phyloP scores from a whole-genome alignment of 2,329 filamentous ascomycete species.

The Penicillium sp. region DNA sequence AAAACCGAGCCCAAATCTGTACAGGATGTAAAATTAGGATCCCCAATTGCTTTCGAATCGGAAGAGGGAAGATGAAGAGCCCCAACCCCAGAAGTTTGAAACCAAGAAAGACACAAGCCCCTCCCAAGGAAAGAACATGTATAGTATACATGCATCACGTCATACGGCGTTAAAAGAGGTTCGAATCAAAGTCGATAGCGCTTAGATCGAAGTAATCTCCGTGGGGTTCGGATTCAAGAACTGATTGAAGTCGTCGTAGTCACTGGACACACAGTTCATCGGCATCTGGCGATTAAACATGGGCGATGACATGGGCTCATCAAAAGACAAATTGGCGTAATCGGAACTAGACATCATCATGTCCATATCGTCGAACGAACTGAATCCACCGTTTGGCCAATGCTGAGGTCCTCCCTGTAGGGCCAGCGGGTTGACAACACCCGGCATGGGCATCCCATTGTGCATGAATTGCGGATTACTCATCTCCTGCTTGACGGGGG shows the following conservation, averaged over 20 bases:
- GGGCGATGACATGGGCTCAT: slow-evolving; percentile 33
- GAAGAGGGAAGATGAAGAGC: slow-evolving; percentile 14
- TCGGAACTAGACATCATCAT: slow-evolving; percentile 31
- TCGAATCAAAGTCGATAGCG: background rate
- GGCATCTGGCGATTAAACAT: slow-evolving; percentile 38
- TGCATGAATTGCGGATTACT: slow-evolving; percentile 10
- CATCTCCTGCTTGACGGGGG: slow-evolving; percentile 28
- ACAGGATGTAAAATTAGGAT: slow-evolving; percentile 19
- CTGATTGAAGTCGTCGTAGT: slow-evolving; percentile 42
- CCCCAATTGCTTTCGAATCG: slow-evolving; percentile 14
- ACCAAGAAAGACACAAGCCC: background rate
- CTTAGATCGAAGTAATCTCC: slow-evolving; percentile 38
- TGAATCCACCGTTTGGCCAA: slow-evolving; percentile 27
- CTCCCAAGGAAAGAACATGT: slow-evolving; percentile 21
- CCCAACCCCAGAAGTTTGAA: slow-evolving; percentile 1
- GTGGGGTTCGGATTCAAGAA: slow-evolving; percentile 40
- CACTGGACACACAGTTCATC: slow-evolving; percentile 34
- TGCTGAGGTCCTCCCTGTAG: slow-evolving; percentile 30
- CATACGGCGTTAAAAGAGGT: slow-evolving; percentile 27
- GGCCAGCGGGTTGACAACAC: slow-evolving; percentile 38
- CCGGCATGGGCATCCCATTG: slow-evolving; percentile 31
- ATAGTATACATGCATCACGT: slow-evolving; percentile 36
- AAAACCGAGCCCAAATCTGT: slow-evolving; percentile 18
- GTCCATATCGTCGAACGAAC: slow-evolving; percentile 35
- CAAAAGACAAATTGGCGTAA: slow-evolving; percentile 32